These are phyloP conservation scores for Rubia occidens DNA, from an alignment of 305 asterid species.

Conservation along the genomic window DNA sequence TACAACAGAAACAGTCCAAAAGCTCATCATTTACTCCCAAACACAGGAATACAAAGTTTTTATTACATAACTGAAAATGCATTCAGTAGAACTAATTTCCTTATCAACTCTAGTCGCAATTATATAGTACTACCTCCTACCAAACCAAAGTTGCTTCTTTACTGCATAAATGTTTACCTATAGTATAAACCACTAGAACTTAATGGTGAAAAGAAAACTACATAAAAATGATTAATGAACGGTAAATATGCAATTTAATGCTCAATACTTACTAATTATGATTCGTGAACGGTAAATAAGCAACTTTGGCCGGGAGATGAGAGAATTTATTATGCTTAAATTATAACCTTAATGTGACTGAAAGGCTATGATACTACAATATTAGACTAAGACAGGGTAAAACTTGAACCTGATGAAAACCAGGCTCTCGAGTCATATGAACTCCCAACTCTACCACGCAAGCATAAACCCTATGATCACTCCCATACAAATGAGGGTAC, in stretches of 20 bases:
- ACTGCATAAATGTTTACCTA: not conserved
- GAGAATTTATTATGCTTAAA: not conserved
- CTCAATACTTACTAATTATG: not conserved
- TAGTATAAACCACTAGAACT: not conserved
- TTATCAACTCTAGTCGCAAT: not conserved
- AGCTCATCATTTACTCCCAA: not conserved
- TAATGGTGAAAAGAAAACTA: not conserved
- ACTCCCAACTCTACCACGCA: constrained; percentile 82
- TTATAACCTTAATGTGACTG: not conserved
- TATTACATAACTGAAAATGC: not conserved
- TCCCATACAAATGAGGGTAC: constrained; percentile 69
- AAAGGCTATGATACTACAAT: not conserved
- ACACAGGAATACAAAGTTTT: not conserved
- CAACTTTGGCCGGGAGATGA: not conserved
- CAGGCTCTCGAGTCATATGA: constrained; percentile 49
- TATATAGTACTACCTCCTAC: not conserved
- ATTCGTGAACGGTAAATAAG: not conserved
- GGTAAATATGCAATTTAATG: not conserved
- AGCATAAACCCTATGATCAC: constrained; percentile 74
- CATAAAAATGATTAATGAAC: not conserved
- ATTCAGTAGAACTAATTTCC: not conserved
- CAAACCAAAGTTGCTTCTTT: not conserved
- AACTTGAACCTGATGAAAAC: constrained; percentile 67
- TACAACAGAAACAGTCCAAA: not conserved
- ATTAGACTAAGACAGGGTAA: not conserved